phyloP scores from a whole-genome alignment of 768 basidiomycete species.

The Crepidotus variabilis region DNA sequence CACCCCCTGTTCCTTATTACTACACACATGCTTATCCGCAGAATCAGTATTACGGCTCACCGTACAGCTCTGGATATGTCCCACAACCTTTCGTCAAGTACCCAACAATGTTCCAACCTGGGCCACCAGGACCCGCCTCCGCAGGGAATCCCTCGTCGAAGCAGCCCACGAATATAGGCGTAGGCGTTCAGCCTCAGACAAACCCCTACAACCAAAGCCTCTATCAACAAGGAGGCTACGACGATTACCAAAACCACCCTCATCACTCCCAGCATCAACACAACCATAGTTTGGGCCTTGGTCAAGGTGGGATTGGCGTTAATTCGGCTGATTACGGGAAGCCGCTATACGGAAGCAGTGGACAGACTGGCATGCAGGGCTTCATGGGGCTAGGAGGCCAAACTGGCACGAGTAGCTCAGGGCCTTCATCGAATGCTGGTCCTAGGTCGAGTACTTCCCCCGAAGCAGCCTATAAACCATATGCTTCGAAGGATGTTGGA shows the following conservation, averaged over 20 bases:
- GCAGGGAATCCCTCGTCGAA: slow-evolving; percentile 65
- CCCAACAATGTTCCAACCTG: slow-evolving; percentile 70
- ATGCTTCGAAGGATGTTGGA: slow-evolving; percentile 63
- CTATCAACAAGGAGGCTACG: slow-evolving; percentile 55
- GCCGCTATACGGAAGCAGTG: slow-evolving; percentile 43
- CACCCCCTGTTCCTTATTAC: slow-evolving; percentile 57
- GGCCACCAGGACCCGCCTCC: slow-evolving; percentile 63
- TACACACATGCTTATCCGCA: slow-evolving; percentile 71
- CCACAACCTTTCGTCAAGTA: slow-evolving; percentile 77
- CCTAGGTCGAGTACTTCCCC: slow-evolving; percentile 58
- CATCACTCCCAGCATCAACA: slow-evolving; percentile 59
- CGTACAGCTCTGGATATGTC: slow-evolving; percentile 58
- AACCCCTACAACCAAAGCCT: slow-evolving; percentile 62
- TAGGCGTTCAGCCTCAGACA: slow-evolving; percentile 40
- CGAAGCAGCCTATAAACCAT: slow-evolving; percentile 74
- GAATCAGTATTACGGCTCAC: slow-evolving; percentile 72
- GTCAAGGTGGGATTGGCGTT: slow-evolving; percentile 35
- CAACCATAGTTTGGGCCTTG: slow-evolving; percentile 39
- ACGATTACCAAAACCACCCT: slow-evolving; percentile 48
- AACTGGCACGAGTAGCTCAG: slow-evolving; percentile 34
- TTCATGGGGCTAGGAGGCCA: slow-evolving; percentile 64
- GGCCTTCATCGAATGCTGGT: slow-evolving; percentile 38
- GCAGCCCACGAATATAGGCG: slow-evolving; percentile 55
- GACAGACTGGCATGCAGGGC: slow-evolving; percentile 60
- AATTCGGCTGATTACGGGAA: slow-evolving; percentile 38